phyloP scores from a whole-genome alignment of 257 asterid species.

The Solanum etuberosum region DNA sequence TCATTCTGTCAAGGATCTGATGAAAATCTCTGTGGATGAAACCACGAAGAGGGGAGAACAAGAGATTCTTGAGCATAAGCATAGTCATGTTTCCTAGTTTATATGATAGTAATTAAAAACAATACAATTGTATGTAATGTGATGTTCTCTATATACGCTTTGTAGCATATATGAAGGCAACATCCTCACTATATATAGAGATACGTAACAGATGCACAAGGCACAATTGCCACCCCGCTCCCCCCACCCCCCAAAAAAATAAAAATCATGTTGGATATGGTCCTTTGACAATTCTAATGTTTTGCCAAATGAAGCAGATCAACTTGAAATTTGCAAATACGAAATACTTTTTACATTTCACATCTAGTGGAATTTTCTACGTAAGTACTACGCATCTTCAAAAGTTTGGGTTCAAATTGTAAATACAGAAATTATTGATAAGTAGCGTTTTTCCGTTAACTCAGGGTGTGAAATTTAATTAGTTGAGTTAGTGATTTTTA shows the following conservation, averaged over 20 bases:
- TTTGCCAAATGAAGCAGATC: not conserved
- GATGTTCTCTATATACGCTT: not conserved
- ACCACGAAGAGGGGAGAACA: slow-evolving; percentile 23
- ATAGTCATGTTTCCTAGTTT: not conserved
- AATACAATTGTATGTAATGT: not conserved
- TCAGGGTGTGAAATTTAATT: not conserved
- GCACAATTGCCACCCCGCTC: not conserved
- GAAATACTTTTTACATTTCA: not conserved
- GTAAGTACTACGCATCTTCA: too few relatives aligned
- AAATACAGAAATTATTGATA: not conserved
- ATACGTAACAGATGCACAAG: not conserved
- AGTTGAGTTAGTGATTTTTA: not conserved
- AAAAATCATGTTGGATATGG: not conserved
- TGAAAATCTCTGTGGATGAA: slow-evolving; percentile 44
- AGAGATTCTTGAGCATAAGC: slow-evolving; percentile 14
- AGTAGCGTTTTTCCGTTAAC: not conserved
- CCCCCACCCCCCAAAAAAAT: too few relatives aligned
- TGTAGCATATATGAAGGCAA: not conserved
- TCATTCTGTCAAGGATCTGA: slow-evolving; percentile 25
- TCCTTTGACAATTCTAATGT: not conserved
- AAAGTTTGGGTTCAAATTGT: not conserved
- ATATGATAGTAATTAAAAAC: not conserved
- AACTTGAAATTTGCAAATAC: not conserved
- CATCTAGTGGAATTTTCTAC: not conserved
- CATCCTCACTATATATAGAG: not conserved